Evolutionary conservation across 345 rosid species (phyloP).

Genomic region (Eucalyptus curtisii): DNA sequence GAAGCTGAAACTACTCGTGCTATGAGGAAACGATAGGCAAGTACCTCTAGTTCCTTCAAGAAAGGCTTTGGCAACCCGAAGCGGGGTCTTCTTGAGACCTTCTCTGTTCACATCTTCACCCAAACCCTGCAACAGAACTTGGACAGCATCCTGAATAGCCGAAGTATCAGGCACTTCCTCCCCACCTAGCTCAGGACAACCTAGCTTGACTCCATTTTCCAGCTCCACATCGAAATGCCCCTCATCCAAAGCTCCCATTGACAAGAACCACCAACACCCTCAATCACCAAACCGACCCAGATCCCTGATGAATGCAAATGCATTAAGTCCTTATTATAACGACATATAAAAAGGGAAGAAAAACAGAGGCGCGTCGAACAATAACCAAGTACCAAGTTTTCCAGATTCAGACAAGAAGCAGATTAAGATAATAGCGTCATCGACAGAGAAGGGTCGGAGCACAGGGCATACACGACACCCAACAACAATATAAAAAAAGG

Average conservation of each 20-base stretch:
- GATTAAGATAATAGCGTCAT: background rate
- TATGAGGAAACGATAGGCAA: background rate
- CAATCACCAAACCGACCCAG: background rate
- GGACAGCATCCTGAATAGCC: constrained; percentile 79
- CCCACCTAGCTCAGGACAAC: background rate
- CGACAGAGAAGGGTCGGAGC: background rate
- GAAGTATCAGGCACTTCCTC: constrained; percentile 40
- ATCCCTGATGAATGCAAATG: background rate
- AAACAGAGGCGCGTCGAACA: background rate
- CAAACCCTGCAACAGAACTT: constrained; percentile 67
- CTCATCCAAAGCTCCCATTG: constrained; percentile 75
- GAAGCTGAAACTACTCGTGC: background rate
- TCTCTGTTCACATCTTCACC: constrained; percentile 75
- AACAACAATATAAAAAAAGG: background rate
- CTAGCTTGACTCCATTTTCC: constrained; percentile 37
- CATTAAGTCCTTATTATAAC: background rate
- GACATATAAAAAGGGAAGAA: background rate
- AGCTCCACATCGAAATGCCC: constrained; percentile 49
- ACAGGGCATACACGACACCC: background rate
- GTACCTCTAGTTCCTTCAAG: constrained; percentile 79
- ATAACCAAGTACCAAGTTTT: background rate
- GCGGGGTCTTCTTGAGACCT: constrained; percentile 84
- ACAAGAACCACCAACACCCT: background rate
- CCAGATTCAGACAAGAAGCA: background rate
- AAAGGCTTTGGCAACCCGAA: constrained; percentile 93